Conservation (phyloP, 2,329 filamentous ascomycete genomes). For the Phyllosticta citrichinensis region DNA sequence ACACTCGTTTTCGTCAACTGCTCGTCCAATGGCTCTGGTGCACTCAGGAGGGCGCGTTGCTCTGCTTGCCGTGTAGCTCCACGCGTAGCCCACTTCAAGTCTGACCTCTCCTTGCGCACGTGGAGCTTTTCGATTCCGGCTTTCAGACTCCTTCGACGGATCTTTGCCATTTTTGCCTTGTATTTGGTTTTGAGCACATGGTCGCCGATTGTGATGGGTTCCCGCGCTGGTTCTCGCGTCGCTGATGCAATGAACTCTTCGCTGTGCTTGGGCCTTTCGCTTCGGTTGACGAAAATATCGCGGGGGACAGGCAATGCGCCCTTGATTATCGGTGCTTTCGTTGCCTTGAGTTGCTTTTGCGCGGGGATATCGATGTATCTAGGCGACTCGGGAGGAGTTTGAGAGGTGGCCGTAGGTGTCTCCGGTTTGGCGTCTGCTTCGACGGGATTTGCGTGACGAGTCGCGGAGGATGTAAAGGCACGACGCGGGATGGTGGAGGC, state of each 20-base stretch:
- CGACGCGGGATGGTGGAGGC: neutral
- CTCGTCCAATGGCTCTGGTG: slow-evolving; percentile 66
- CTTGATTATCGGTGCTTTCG: slow-evolving; percentile 46
- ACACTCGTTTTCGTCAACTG: slow-evolving; percentile 62
- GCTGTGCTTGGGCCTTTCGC: slow-evolving; percentile 42
- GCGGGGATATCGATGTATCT: slow-evolving; percentile 74
- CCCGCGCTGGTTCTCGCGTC: slow-evolving; percentile 44
- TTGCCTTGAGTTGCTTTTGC: slow-evolving; percentile 58
- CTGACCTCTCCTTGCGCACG: slow-evolving; percentile 24
- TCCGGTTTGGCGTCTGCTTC: neutral
- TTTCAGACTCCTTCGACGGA: slow-evolving; percentile 61
- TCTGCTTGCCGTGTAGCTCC: slow-evolving; percentile 31
- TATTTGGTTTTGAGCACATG: slow-evolving; percentile 47
- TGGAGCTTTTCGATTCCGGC: slow-evolving; percentile 63
- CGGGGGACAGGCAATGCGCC: slow-evolving; percentile 78
- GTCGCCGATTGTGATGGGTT: slow-evolving; percentile 21
- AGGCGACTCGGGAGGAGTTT: slow-evolving; percentile 68
- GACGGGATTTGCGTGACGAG: neutral
- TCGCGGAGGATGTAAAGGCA: slow-evolving; percentile 29
- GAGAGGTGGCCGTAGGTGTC: slow-evolving; percentile 30
- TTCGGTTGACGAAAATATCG: slow-evolving; percentile 54
- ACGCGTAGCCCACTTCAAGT: slow-evolving; percentile 15
- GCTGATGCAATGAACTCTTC: slow-evolving; percentile 51
- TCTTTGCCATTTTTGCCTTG: slow-evolving; percentile 63
- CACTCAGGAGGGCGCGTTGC: slow-evolving; percentile 43